phyloP scores from a whole-genome alignment of 139 green algal genomes.

The Picochlorum sp. region DNA sequence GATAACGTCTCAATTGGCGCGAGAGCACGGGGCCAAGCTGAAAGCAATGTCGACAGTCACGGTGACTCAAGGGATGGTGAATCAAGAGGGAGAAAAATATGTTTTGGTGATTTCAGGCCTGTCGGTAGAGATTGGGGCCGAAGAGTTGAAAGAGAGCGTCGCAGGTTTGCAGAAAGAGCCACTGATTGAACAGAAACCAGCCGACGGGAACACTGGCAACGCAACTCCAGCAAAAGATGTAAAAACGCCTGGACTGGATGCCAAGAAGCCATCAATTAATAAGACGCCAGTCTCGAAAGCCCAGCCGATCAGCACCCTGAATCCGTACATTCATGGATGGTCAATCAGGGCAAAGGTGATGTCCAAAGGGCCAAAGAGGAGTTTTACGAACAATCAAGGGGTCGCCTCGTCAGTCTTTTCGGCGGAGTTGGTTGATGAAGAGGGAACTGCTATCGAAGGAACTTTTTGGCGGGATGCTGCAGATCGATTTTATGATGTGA shows the following conservation, averaged over 20 bases:
- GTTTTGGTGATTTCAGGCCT: conserved; percentile 16
- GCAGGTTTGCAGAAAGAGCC: not conserved
- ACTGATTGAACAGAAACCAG: not conserved
- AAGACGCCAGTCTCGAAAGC: conserved; percentile 12
- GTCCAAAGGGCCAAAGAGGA: conserved; percentile 21
- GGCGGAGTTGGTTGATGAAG: conserved; percentile 60
- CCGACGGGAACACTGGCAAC: not conserved
- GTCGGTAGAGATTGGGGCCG: not conserved
- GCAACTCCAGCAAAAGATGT: conserved; percentile 4
- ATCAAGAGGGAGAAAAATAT: not conserved
- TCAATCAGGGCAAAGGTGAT: conserved; percentile 54
- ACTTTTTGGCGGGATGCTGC: conserved; percentile 67
- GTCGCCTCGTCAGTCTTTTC: conserved; percentile 26
- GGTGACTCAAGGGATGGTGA: conserved; percentile 21
- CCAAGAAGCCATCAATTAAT: conserved; percentile 1
- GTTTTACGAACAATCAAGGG: conserved; percentile 12
- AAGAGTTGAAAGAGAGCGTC: not conserved
- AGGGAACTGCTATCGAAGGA: conserved; percentile 58
- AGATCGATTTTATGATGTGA: conserved; percentile 21
- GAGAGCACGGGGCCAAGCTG: conserved; percentile 3
- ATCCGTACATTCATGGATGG: conserved; percentile 59
- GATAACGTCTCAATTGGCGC: conserved; percentile 25
- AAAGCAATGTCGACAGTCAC: conserved; percentile 10
- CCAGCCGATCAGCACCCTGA: conserved; percentile 49
- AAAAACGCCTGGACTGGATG: not conserved